Base-by-base conservation (phyloP, 2,329 filamentous ascomycete genomes). In the Aspergillus sp. region DNA sequence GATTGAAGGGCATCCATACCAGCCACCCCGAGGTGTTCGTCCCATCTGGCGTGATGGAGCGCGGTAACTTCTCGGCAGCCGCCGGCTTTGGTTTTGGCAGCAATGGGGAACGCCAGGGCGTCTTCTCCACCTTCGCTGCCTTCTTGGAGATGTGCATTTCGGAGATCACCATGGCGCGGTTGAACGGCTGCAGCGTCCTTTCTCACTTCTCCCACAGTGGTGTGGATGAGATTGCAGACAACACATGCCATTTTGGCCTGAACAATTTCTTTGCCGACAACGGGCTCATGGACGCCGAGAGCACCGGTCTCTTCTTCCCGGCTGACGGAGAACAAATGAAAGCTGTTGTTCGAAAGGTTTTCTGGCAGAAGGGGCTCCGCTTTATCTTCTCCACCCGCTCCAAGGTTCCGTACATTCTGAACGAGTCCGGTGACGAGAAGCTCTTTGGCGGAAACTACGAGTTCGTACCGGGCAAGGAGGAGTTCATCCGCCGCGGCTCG, bases 251-350 rank as follows among this genome's bases (percentile, higher is more conserved):
- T 57, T 74, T 74, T 50, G 71, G 71, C 4, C 56, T 74, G 53
- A 73, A 73, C 62, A 66, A 70, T 36, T 72, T 73, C 64, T 73
- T 74, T 50, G 70, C 71, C 4, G 71, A 74, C 29, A 73, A 74
- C 45, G 71, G 69, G 1, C 58, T 74, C 6, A 68, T 71, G 59
- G 71, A 73, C 49, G 65, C 66, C 19, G 67, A 65, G 50, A 62
- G 38, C 20, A 73, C 69, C 1, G 53, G 65, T 1, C 55, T 74
- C 2, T 74, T 73, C 56, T 74, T 74, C 65, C 71, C 71, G 1
- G 71, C 71, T 14, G 71, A 74, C 32, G 71, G 67, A 11, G 69
- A 73, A 49, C 71, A 74, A 60, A 74, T 74, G 71, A 69, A 69
- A 50, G 69, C 69, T 0, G 61, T 67, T 3, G 68, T 74, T 3